Base-by-base conservation (phyloP, 331 rosid genomes). In the Ulmus americana region DNA sequence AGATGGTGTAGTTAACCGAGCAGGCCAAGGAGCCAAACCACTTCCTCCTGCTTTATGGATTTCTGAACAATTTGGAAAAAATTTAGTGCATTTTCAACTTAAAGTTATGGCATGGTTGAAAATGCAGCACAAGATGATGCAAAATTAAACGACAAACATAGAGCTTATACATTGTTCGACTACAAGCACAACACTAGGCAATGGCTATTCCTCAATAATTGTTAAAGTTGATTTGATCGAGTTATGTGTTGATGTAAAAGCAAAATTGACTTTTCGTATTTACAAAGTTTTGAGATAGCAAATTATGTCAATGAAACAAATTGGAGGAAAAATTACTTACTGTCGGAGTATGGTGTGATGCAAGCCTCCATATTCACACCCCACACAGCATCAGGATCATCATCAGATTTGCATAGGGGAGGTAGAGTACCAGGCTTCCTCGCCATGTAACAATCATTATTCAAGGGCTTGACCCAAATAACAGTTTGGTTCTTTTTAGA, bases 401-500 rank as follows among this genome's bases (percentile, higher is more conserved):
- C 64, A 46, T 40, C 71, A 2, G 69, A 58, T 40, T 68, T 76
- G 75, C 80, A 76, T 8, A 76, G 59, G 8, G 80, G 80, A 51
- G 80, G 80, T 49, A 18, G 72, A 28, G 72, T 70, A 58, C 76
- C 65, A 45, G 72, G 76, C 8, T 42, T 12, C 70, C 80, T 76
- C 59, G 46, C 57, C 70, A 51, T 39, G 76, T 70, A 76, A 45
- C 80, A 70, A 47, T 76, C 76, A 48, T 76, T 76, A 13, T 68
- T 76, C 67, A 75, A 43, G 3, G 79, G 79, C 63, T 75, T 75
- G 55, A 48, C 71, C 99, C 99, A 94, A 47, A 94, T 84, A 63
- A 94, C 99, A 70, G 99, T 94, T 82, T 94, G 99, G 70, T 94
- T 77, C 79, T 41, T 84, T 77, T 94, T 94, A 44, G 84, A 64